Evolutionary conservation across 257 asterid genomes (phyloP).

Genomic region (Knoxia roxburghii): DNA sequence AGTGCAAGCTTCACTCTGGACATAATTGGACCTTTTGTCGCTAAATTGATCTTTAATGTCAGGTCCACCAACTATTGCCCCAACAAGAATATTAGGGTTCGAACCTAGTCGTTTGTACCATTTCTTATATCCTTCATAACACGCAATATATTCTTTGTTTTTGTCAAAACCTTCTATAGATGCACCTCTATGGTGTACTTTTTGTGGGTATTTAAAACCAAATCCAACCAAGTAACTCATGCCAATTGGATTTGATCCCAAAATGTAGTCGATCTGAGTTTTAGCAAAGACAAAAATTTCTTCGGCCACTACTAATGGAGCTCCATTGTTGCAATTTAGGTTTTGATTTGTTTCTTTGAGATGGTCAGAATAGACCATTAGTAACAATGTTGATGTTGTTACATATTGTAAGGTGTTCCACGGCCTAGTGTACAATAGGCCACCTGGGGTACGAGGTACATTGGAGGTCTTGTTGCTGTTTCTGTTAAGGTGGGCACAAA

Average conservation of each 20-base stretch:
- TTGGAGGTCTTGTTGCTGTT: constrained; percentile 34
- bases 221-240: constrained; percentile 75
- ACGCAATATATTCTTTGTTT: constrained; percentile 48
- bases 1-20: constrained; percentile 80
- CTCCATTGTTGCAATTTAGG: constrained; percentile 30
- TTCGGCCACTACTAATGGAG: constrained; percentile 20
- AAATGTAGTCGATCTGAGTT: constrained; percentile 59
- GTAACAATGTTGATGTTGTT: constrained; percentile 43
- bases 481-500: constrained; percentile 54
- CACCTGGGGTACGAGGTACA: constrained; percentile 74
- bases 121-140: constrained; percentile 61
- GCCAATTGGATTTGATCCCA: constrained; percentile 71
- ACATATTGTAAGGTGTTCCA: constrained; percentile 97
- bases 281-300: constrained; percentile 48
- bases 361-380: constrained; percentile 52
- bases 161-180: constrained; percentile 52
- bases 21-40: constrained; percentile 56
- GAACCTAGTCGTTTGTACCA: constrained; percentile 49
- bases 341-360: constrained; percentile 41
- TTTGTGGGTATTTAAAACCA: constrained; percentile 42
- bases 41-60: constrained; percentile 38
- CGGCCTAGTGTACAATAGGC: constrained; percentile 60
- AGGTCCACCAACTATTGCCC: constrained; percentile 82
- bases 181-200: constrained; percentile 81
- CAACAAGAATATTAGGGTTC: constrained; percentile 57